Evolutionary conservation across 768 basidiomycete species (phyloP), one percentile per base, ranked within the genome.

Genomic region (Collybiopsis confluens): DNA sequence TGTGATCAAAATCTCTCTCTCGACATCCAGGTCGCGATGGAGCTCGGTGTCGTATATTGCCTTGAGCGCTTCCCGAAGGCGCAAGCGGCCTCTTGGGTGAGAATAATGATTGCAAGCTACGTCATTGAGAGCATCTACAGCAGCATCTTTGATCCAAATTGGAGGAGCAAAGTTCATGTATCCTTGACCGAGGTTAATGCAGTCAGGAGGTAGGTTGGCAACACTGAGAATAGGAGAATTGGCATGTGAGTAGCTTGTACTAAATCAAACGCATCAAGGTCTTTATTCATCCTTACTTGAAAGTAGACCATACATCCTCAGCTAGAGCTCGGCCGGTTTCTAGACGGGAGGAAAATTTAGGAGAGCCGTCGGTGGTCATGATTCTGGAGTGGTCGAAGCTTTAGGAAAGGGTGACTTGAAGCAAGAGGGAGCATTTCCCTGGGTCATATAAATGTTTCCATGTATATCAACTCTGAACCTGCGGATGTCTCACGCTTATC

Each of bases 101-200:
- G 91, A 90, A 68, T 95, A 95, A 65, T 95, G 93, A 69, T 92
- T 93, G 6, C 82, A 69, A 11, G 76, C 73, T 15, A 90, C 79
- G n/a, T 69, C 65, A 41, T 71, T 70, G 37, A 95, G 71, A 0
- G 92, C 92, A 18, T 79, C 74, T 45, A 82, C 75, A 3, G 90
- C 92, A 1, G 87, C 88, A 18, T 85, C 74, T 38, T 75, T 81
- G 54, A 95, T 79, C 87, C 90, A 94, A 55, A 76, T 62, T 2
- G 92, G 91, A 15, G 92, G 92, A 1, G 83, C 67, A 65, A 94
- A 95, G 75, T 93, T 93, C 92, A 95, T 95, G 71, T 92, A 95
- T 4, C 88, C 88, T 68, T 86, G 96, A 3, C 96, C 96, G 41
- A 99, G 86, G 70, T 99, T 99, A 65, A 99, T 89, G 59, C 92